phyloP scores from a whole-genome alignment of 306 rosid genomes.

The Trichosanthes truncata region DNA sequence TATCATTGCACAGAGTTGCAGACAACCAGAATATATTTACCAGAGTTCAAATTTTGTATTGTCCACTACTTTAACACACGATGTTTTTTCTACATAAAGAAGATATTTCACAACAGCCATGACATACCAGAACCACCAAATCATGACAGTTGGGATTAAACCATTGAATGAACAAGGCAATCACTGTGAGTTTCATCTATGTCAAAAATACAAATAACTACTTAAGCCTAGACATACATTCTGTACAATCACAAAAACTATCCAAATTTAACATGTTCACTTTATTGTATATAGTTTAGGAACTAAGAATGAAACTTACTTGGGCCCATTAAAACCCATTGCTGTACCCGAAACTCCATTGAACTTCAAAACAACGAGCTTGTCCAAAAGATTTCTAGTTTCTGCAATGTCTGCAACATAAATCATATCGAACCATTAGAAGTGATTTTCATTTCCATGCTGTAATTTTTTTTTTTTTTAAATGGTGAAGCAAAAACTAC shows the following conservation, averaged over 20 bases:
- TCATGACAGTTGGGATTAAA: no score
- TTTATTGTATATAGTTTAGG: background rate
- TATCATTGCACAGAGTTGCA: background rate
- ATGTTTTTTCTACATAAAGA: background rate
- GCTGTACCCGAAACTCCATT: slow-evolving; percentile 27
- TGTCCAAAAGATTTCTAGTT: slow-evolving; percentile 50
- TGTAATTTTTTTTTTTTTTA: background rate
- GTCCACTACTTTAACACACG: background rate
- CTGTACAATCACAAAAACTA: background rate
- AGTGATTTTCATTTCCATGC: background rate
- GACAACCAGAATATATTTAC: background rate
- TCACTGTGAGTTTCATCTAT: background rate
- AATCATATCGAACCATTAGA: background rate
- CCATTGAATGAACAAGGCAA: background rate
- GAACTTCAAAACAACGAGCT: slow-evolving; percentile 61
- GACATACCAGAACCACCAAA: no score
- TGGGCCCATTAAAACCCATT: slow-evolving; percentile 47
- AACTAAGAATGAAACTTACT: slow-evolving; percentile 25
- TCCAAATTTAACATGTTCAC: background rate
- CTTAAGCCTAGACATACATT: background rate
- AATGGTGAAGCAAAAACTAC: background rate
- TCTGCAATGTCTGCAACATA: slow-evolving; percentile 32
- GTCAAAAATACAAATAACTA: background rate
- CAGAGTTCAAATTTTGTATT: background rate
- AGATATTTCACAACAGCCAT: background rate